These are phyloP conservation scores for Acrodontium crateriforme DNA, from an alignment of 2,329 filamentous ascomycete species.

Conservation along the genomic window DNA sequence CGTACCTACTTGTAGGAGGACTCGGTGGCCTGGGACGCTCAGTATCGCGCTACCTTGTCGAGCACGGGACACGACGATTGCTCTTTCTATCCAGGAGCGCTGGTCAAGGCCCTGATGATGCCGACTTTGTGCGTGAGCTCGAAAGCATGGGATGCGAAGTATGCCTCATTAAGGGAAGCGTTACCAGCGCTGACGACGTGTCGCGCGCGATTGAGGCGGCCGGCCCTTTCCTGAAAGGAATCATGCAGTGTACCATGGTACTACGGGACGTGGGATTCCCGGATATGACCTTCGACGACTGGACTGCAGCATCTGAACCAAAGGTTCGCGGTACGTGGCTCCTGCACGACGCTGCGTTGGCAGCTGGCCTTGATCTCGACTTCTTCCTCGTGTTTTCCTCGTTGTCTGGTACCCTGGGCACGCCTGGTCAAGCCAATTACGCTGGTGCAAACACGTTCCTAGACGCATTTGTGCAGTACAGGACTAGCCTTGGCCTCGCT, in stretches of 20 bases:
- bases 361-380: constrained; percentile 9
- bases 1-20: constrained; percentile 13
- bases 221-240: neutral
- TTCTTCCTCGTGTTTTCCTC: constrained; percentile 41
- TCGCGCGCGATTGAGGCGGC: neutral
- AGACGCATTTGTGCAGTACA: constrained; percentile 8
- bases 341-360: constrained; percentile 28
- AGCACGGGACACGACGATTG: constrained; percentile 8
- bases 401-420: constrained; percentile 41
- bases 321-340: constrained; percentile 21
- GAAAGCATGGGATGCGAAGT: constrained; percentile 1
- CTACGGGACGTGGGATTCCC: constrained; percentile 2
- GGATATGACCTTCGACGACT: constrained; percentile 1
- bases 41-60: constrained; percentile 9
- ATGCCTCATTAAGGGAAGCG: neutral
- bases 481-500: constrained; percentile 12
- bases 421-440: constrained; percentile 45
- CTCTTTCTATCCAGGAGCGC: constrained; percentile 8
- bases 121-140: constrained; percentile 3
- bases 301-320: neutral
- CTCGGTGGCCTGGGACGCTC: constrained; percentile 12
- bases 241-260: constrained; percentile 4
- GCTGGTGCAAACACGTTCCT: constrained; percentile 32
- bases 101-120: neutral
- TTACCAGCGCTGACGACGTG: constrained; percentile 2